Percentiles rank a stretch among this genome's conserved stretches.
Evolutionary conservation across 305 asterid genomes (phyloP).

Genomic region (Salvia sclarea): DNA sequence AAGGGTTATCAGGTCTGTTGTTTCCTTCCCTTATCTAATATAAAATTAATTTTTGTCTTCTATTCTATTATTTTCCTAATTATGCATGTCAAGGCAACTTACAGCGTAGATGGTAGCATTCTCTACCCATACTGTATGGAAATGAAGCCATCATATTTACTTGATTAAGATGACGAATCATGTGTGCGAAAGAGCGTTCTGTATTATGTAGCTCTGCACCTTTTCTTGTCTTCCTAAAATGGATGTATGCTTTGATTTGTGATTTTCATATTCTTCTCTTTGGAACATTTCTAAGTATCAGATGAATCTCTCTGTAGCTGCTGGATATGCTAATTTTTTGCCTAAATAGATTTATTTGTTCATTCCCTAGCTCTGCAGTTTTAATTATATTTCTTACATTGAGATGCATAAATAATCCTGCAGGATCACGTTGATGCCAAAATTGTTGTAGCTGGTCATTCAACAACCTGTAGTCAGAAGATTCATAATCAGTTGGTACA

Average conservation of each 20-base stretch:
- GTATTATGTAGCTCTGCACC: neutral
- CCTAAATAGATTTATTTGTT: constrained; percentile 17
- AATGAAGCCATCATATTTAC: constrained; percentile 10
- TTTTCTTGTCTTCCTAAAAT: neutral
- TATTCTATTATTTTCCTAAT: constrained; percentile 5
- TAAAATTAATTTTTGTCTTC: constrained; percentile 10
- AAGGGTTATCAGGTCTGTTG: constrained; percentile 68
- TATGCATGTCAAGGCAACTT: constrained; percentile 16
- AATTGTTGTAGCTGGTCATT: constrained; percentile 83
- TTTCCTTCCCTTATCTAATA: constrained; percentile 26
- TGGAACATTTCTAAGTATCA: neutral
- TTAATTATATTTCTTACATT: constrained; percentile 23
- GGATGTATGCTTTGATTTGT: neutral
- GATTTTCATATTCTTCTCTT: neutral
- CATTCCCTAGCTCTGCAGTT: constrained; percentile 9
- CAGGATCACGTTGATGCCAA: constrained; percentile 81
- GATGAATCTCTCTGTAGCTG: constrained; percentile 1
- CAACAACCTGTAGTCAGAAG: constrained; percentile 98
- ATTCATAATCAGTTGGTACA: constrained; percentile 93
- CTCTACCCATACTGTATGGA: neutral
- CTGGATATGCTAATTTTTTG: constrained; percentile 13
- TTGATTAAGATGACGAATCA: constrained; percentile 6
- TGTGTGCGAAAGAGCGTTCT: neutral
- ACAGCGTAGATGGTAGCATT: constrained; percentile 15
- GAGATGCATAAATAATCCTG: constrained; percentile 21